phyloP scores from a whole-genome alignment of 768 basidiomycete species.

The Tylopilus balloui region DNA sequence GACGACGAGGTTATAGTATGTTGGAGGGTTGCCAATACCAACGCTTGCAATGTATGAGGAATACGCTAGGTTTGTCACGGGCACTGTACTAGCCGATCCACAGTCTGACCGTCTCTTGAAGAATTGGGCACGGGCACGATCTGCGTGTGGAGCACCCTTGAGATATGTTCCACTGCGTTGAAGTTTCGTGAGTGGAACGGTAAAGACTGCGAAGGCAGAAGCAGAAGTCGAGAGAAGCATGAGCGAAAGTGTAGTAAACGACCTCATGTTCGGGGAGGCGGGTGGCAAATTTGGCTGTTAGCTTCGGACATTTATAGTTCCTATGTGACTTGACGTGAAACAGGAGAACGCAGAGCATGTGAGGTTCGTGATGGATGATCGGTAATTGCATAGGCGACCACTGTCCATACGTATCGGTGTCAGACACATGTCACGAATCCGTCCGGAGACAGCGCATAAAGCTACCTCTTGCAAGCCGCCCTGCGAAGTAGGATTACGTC shows the following conservation, averaged over 20 bases:
- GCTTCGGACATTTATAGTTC: neutral
- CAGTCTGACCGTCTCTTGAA: neutral
- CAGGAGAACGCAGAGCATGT: too few relatives aligned
- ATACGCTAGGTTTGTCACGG: slow-evolving; percentile 12
- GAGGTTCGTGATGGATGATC: too few relatives aligned
- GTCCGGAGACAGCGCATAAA: too few relatives aligned
- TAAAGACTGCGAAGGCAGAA: neutral
- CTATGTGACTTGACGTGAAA: neutral
- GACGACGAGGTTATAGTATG: slow-evolving; percentile 27
- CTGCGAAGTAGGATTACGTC: too few relatives aligned
- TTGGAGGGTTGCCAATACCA: slow-evolving; percentile 28
- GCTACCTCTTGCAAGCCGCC: too few relatives aligned
- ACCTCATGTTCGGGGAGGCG: slow-evolving; percentile 9
- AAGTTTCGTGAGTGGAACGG: slow-evolving; percentile 12
- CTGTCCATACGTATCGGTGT: too few relatives aligned
- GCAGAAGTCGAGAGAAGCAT: slow-evolving; percentile 5
- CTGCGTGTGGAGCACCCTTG: slow-evolving; percentile 15
- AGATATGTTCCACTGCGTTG: slow-evolving; percentile 10
- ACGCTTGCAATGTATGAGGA: slow-evolving; percentile 20
- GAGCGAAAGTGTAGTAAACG: slow-evolving; percentile 5
- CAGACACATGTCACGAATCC: too few relatives aligned
- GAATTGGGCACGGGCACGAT: slow-evolving; percentile 14
- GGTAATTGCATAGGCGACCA: too few relatives aligned
- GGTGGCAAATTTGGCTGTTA: neutral
- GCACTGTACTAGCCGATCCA: slow-evolving; percentile 12